Percentiles rank a stretch among this genome's conserved stretches.
Evolutionary conservation across 139 green algal species (phyloP).

Genomic region (Protoeuglena noctilucae): DNA sequence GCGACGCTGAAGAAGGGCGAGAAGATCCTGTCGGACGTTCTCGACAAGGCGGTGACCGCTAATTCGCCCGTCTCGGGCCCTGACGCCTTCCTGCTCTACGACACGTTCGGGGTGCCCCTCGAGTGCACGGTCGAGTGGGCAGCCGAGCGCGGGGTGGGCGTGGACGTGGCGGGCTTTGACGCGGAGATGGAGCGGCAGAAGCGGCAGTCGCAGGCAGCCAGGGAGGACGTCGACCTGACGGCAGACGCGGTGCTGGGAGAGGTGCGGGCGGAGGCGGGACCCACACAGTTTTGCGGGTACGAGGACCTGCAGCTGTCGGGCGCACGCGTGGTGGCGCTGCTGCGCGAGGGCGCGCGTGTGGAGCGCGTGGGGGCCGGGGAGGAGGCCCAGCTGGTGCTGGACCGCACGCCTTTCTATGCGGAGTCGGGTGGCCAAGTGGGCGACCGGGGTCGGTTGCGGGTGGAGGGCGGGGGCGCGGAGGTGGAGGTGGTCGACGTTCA

Average conservation of each 20-base stretch:
- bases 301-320: constrained; percentile 8
- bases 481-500: constrained; percentile 32
- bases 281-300: constrained; percentile 55
- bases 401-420: constrained; percentile 71
- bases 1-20: constrained; percentile 62
- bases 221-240: constrained; percentile 50
- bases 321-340: constrained; percentile 37
- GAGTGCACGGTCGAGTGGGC: constrained; percentile 62
- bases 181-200: constrained; percentile 46
- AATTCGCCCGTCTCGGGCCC: constrained; percentile 24
- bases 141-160: constrained; percentile 16
- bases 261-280: constrained; percentile 20
- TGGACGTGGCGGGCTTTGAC: constrained; percentile 47
- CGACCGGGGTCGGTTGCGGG: constrained; percentile 34
- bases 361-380: constrained; percentile 23
- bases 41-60: constrained; percentile 15
- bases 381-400: constrained; percentile 49
- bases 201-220: constrained; percentile 24
- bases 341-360: constrained; percentile 31
- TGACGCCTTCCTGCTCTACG: constrained; percentile 74
- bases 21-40: constrained; percentile 50
- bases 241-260: constrained; percentile 17
- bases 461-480: constrained; percentile 3
- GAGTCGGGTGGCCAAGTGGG: constrained; percentile 68
- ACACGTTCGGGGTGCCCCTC: constrained; percentile 74